A percentile compares a stretch with the other conserved stretches of the same genome.
Evolutionary conservation across 2,329 filamentous ascomycete genomes (phyloP).

Genomic region (Chalaropsis ovoidea): DNA sequence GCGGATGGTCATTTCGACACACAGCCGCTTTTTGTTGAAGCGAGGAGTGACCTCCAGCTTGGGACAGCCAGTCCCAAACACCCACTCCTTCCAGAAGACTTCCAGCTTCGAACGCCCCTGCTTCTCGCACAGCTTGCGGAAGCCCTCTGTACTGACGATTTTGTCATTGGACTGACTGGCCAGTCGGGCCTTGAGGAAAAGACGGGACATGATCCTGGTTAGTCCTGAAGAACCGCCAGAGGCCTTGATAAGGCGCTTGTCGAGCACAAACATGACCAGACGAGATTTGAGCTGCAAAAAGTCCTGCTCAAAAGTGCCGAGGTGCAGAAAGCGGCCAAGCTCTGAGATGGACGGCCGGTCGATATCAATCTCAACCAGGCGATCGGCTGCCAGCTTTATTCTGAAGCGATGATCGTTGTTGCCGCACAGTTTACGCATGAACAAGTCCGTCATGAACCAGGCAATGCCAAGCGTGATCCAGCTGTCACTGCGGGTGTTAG

Average conservation of each 20-base stretch:
- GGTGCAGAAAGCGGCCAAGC: conserved; percentile 63
- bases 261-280: conserved; percentile 84
- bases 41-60: conserved; percentile 74
- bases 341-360: conserved; percentile 72
- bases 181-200: conserved; percentile 76
- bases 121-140: conserved; percentile 78
- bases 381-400: conserved; percentile 75
- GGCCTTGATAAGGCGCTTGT: conserved; percentile 80
- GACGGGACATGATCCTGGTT: conserved; percentile 71
- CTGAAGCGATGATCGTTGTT: conserved; percentile 91
- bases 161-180: conserved; percentile 52
- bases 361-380: conserved; percentile 69
- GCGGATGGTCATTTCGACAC: conserved; percentile 80
- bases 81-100: conserved; percentile 87
- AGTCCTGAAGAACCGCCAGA: conserved; percentile 70
- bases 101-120: conserved; percentile 79
- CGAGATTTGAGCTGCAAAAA: conserved; percentile 88
- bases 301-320: conserved; percentile 77
- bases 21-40: conserved; percentile 96
- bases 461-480: conserved; percentile 88
- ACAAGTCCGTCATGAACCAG: conserved; percentile 89
- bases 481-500: conserved; percentile 66
- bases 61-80: conserved; percentile 78
- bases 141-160: conserved; percentile 63
- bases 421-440: conserved; percentile 80